Percentiles rank a stretch among this genome's conserved stretches.
phyloP scores from a whole-genome alignment of 345 rosid species.

The Euphorbia tirucalli region DNA sequence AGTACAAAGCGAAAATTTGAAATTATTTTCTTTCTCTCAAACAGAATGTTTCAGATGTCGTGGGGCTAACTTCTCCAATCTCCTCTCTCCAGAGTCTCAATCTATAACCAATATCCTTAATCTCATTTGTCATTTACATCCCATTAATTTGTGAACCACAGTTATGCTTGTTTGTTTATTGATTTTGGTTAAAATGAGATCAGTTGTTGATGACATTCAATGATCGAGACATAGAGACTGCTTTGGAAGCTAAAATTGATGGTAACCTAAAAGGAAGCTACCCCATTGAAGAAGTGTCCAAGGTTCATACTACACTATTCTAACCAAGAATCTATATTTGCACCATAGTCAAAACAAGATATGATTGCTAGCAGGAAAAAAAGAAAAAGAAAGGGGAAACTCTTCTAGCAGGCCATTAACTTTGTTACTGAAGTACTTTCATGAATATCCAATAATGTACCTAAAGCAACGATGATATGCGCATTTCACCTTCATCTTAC shows the following conservation, averaged over 20 bases:
- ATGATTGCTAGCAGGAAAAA: no score
- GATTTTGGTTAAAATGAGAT: constrained; percentile 6
- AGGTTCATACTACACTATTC: constrained; percentile 15
- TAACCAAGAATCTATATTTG: no score
- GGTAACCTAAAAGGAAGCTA: constrained; percentile 26
- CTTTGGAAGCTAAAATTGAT: constrained; percentile 28
- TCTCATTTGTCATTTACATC: not conserved
- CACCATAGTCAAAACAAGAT: no score
- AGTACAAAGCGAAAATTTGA: constrained; percentile 20
- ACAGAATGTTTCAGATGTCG: not conserved
- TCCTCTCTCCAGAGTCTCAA: not conserved
- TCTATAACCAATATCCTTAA: not conserved
- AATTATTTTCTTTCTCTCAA: not conserved
- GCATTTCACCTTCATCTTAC: not conserved
- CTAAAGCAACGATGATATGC: not conserved
- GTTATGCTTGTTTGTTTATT: not conserved
- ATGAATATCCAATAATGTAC: not conserved
- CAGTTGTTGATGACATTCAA: constrained; percentile 26
- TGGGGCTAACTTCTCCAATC: no score
- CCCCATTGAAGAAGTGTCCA: constrained; percentile 36
- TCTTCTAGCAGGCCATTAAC: not conserved
- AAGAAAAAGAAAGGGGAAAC: not conserved
- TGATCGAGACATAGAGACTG: constrained; percentile 19
- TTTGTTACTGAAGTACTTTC: not conserved
- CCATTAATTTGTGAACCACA: no score